These are phyloP conservation scores for Pascua guehoae DNA, from an alignment of 1,284 basidiomycete species.

Conservation along the genomic window DNA sequence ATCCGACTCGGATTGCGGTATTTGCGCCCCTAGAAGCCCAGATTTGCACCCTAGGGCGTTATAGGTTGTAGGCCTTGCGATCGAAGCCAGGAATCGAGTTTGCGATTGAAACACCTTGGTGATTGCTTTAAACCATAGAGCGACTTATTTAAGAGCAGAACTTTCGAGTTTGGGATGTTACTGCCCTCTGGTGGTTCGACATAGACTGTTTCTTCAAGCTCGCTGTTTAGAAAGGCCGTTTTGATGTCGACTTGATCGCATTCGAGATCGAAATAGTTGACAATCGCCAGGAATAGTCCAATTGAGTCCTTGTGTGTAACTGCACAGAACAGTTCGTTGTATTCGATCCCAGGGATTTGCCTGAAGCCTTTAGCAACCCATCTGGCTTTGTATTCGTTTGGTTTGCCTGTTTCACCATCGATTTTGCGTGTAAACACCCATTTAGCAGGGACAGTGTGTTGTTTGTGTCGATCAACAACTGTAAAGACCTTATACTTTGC, in stretches of 20 bases:
- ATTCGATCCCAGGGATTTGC: slow-evolving; percentile 19
- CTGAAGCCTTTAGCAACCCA: slow-evolving; percentile 17
- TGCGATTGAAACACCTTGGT: slow-evolving; percentile 26
- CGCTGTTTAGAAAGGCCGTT: slow-evolving; percentile 6
- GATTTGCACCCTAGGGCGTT: no score
- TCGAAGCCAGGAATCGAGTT: slow-evolving; percentile 1
- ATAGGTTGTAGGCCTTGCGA: no score
- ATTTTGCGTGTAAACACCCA: slow-evolving; percentile 19
- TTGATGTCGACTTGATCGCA: slow-evolving; percentile 32
- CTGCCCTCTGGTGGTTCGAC: no score
- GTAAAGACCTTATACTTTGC: slow-evolving; percentile 20
- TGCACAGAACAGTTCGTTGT: slow-evolving; percentile 17
- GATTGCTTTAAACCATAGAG: slow-evolving; percentile 32
- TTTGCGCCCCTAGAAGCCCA: no score
- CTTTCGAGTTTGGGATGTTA: no score
- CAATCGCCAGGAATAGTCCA: slow-evolving; percentile 20
- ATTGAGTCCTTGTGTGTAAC: slow-evolving; percentile 28
- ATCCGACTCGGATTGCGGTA: no score
- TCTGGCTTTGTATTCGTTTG: slow-evolving; percentile 14
- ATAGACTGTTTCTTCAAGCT: no score
- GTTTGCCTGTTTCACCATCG: slow-evolving; percentile 15
- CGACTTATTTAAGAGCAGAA: no score
- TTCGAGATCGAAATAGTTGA: slow-evolving; percentile 23
- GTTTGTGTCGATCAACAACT: background rate
- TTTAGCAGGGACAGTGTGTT: slow-evolving; percentile 1